Base-by-base conservation (phyloP, 805 yeast species). In the Scheffersomyces amazonensis region DNA sequence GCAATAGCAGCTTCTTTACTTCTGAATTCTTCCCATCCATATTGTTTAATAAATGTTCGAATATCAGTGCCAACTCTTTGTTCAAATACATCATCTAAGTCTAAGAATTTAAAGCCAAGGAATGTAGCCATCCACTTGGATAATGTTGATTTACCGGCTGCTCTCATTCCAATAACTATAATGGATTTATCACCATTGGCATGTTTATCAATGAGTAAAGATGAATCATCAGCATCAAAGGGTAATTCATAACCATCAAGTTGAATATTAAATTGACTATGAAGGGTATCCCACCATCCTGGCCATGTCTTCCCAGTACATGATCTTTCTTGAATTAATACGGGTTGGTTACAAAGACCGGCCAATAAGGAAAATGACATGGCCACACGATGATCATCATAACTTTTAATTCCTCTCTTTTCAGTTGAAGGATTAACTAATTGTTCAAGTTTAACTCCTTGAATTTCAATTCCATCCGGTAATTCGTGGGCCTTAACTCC, bases 231-330 rank as follows among this genome's bases (percentile, higher is more conserved):
- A n/a, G 36, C 39, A 33, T 42, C 42, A 8, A 45, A 43, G 9
- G 60, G 51, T 5, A 76, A 73, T 54, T 86, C 95, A 50, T 71
- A 71, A 18, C 99, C 99, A 52, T 80, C 84, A 25, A 93, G 61
- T 9, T 62, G 52, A 18, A 78, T 83, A 16, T 80, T 75, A 51
- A 93, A 78, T 34, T 73, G 64, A 35, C 84, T 75, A 56, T 81
- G 89, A 46, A 93, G 69, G 24, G 81, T 76, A 64, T 93, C 99
- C 99, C 99, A 93, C 99, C 99, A 93, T 27, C 97, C 98, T 16
- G 99, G 99, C 99, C 99, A 93, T 0, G 99, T 93, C 68, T 93
- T 93, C 40, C 91, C 95, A 1, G 96, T 95, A 58, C 97, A 88
- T 18, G 84, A 78, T 64, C 97, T 80, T 56, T 91, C 96, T 48